phyloP scores from a whole-genome alignment of 1,284 basidiomycete species.

The Coniferiporia sulphurascens region DNA sequence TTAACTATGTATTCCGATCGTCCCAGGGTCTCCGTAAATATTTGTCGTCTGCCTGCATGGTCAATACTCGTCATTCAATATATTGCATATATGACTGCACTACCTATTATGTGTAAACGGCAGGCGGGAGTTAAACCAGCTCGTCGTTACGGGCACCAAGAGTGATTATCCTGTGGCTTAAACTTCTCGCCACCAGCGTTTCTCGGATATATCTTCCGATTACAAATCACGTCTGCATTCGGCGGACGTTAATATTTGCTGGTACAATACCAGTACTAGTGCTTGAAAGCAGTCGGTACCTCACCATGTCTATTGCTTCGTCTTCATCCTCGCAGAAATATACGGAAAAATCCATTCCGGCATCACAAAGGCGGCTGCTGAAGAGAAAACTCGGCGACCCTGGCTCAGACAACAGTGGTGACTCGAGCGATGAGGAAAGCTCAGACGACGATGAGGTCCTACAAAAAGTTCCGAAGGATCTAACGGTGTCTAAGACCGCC shows the following conservation, averaged over 20 bases:
- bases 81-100: not conserved
- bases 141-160: too few species aligned
- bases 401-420: not conserved
- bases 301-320: not conserved
- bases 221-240: too few species aligned
- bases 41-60: not conserved
- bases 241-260: too few species aligned
- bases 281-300: not conserved
- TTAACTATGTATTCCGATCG: not conserved
- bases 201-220: too few species aligned
- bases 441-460: not conserved
- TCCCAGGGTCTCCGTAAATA: not conserved
- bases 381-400: not conserved
- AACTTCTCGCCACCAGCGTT: too few species aligned
- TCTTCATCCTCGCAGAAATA: not conserved
- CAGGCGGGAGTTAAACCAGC: too few species aligned
- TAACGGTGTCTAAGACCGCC: not conserved
- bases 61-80: not conserved
- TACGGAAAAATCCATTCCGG: not conserved
- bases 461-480: not conserved
- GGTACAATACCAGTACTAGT: too few species aligned
- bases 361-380: not conserved
- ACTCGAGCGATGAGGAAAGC: not conserved
- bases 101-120: not conserved
- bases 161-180: too few species aligned